Evolutionary conservation across 139 green algal genomes (phyloP).

Genomic region (Raphidocelis subcapitata): DNA sequence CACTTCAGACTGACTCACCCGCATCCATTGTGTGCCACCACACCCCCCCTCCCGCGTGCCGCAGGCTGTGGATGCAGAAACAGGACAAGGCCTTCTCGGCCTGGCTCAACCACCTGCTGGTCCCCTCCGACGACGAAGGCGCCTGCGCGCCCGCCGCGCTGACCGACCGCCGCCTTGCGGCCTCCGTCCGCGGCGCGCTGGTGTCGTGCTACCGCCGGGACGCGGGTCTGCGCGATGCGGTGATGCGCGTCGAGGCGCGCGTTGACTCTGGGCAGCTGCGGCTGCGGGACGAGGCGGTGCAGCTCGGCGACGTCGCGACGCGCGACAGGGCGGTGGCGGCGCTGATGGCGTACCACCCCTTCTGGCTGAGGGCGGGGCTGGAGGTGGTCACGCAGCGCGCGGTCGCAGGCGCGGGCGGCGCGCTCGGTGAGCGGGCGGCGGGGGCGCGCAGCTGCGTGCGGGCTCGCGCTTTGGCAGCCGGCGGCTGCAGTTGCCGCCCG

Average conservation of each 20-base stretch:
- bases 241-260: constrained; percentile 58
- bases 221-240: constrained; percentile 33
- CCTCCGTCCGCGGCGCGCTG: constrained; percentile 31
- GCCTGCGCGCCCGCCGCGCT: constrained; percentile 10
- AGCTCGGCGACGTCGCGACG: constrained; percentile 49
- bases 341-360: constrained; percentile 77
- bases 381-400: constrained; percentile 25
- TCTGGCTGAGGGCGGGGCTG: constrained; percentile 69
- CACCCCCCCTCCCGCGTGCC: neutral
- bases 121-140: constrained; percentile 7
- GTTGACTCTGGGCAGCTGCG: constrained; percentile 53
- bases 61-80: constrained; percentile 68
- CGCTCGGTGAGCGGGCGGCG: neutral
- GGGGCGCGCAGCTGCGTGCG: neutral
- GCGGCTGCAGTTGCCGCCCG: no score
- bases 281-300: constrained; percentile 44
- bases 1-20: no score
- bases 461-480: no score
- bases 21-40: neutral
- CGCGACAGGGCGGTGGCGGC: constrained; percentile 45
- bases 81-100: constrained; percentile 63
- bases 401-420: constrained; percentile 39
- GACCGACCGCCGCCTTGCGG: constrained; percentile 23
- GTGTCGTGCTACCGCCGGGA: constrained; percentile 39
- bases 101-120: constrained; percentile 69